Conservation (phyloP, 225 moss, liverwort and hornwort species). For the Antitrichia curtipendula region DNA sequence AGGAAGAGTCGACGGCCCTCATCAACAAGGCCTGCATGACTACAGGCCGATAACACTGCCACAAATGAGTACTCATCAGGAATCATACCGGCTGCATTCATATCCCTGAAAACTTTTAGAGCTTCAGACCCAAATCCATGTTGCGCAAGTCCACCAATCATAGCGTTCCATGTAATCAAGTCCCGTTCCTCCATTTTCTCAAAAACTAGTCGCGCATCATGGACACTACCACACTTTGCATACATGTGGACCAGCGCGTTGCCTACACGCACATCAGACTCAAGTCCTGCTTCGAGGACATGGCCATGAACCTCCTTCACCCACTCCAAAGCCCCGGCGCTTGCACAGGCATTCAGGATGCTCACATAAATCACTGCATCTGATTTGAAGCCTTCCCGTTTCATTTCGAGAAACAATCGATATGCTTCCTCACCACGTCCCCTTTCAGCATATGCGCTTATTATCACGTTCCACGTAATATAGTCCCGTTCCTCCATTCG, state of each 20-base stretch:
- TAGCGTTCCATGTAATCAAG: background rate
- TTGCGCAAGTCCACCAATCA: background rate
- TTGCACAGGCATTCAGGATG: background rate
- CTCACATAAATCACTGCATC: background rate
- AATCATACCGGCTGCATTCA: background rate
- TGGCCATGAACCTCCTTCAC: background rate
- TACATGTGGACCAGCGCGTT: background rate
- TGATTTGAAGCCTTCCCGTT: background rate
- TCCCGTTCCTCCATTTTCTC: background rate
- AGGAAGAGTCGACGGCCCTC: background rate
- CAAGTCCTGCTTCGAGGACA: background rate
- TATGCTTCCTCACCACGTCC: background rate
- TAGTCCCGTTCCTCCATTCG: background rate
- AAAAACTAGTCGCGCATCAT: background rate
- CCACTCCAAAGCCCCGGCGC: background rate
- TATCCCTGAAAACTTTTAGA: background rate
- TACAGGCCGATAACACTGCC: background rate
- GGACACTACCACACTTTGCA: background rate
- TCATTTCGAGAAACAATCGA: background rate
- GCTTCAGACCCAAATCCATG: background rate
- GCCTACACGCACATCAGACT: background rate
- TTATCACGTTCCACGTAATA: background rate
- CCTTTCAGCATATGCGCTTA: background rate
- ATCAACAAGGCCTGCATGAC: background rate
- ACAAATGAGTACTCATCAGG: background rate